Evolutionary conservation across 2,329 filamentous ascomycete species (phyloP).

Genomic region (Colletotrichum falcatum): DNA sequence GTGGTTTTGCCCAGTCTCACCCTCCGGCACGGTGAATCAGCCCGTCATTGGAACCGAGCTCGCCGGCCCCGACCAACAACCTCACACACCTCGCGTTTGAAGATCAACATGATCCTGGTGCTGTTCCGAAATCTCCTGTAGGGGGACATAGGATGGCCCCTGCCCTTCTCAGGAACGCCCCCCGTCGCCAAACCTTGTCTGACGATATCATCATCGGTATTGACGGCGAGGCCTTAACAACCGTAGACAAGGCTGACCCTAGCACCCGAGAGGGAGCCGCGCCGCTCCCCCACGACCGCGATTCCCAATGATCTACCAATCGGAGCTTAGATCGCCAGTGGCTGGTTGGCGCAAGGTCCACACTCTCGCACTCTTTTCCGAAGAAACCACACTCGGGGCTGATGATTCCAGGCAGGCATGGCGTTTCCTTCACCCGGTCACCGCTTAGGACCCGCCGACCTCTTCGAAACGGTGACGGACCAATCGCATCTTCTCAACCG

Average conservation of each 20-base stretch:
- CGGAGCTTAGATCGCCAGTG: conserved; percentile 26
- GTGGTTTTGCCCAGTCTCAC: conserved; percentile 33
- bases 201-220: conserved; percentile 24
- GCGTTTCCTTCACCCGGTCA: conserved; percentile 25
- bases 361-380: conserved; percentile 22
- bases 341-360: conserved; percentile 31
- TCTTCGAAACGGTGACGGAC: conserved; percentile 32
- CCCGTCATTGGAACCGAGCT: conserved; percentile 32
- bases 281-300: conserved; percentile 21
- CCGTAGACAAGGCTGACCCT: conserved; percentile 23
- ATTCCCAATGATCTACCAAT: conserved; percentile 36
- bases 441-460: conserved; percentile 26
- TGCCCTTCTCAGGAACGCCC: conserved; percentile 36
- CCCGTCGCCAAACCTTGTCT: conserved; percentile 33
- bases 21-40: conserved; percentile 24
- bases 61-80: conserved; percentile 12
- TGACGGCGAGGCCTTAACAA: conserved; percentile 34
- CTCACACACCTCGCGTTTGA: conserved; percentile 40
- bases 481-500: conserved; percentile 37
- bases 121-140: conserved; percentile 30
- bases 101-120: conserved; percentile 37
- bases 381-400: conserved; percentile 21
- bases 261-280: conserved; percentile 25
- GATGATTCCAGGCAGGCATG: conserved; percentile 4
- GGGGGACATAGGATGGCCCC: conserved; percentile 15